Evolutionary conservation across 2,329 filamentous ascomycete species (phyloP).

Genomic region (Fusarium sp.): DNA sequence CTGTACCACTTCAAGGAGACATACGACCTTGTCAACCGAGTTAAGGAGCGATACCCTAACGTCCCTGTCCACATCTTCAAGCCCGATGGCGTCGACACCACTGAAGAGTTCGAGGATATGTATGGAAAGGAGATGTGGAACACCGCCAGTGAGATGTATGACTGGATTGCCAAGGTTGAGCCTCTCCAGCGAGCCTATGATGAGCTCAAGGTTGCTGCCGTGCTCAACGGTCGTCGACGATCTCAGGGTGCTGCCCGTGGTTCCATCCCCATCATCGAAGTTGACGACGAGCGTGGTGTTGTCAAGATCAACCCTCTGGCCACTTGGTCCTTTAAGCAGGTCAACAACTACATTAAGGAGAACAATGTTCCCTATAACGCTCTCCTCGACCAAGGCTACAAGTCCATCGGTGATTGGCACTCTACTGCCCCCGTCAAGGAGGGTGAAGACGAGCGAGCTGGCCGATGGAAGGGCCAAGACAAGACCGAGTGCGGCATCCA

Average conservation of each 20-base stretch:
- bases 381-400: constrained; percentile 93
- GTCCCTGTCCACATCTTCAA: constrained; percentile 89
- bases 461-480: constrained; percentile 93
- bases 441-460: constrained; percentile 94
- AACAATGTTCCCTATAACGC: constrained; percentile 94
- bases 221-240: constrained; percentile 89
- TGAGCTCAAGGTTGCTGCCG: constrained; percentile 86
- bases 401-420: constrained; percentile 98
- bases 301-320: constrained; percentile 98
- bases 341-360: constrained; percentile 85
- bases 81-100: constrained; percentile 77
- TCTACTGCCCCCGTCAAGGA: constrained; percentile 90
- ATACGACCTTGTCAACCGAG: constrained; percentile 75
- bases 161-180: constrained; percentile 98
- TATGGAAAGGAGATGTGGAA: constrained; percentile 90
- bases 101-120: constrained; percentile 79
- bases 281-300: constrained; percentile 86
- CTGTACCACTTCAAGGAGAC: constrained; percentile 86
- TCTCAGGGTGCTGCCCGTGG: constrained; percentile 95
- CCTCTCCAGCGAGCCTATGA: constrained; percentile 91
- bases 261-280: constrained; percentile 88
- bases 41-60: constrained; percentile 79
- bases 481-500: constrained; percentile 99
- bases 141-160: constrained; percentile 86
- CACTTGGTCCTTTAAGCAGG: constrained; percentile 91